Conservation (phyloP, 495 filamentous ascomycete species). For the Usnea hakonensis region DNA sequence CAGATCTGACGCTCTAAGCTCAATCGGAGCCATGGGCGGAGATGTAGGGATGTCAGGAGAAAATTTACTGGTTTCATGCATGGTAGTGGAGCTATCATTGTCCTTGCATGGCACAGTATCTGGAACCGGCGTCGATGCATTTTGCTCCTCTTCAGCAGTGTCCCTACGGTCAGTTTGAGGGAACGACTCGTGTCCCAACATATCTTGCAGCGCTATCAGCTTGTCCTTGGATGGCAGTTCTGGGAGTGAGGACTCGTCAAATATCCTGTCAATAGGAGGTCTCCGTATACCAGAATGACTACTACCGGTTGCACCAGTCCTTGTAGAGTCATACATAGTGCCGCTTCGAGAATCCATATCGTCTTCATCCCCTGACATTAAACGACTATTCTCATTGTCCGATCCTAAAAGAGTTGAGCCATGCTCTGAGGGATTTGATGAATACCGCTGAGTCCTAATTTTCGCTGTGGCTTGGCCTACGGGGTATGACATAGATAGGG, state of each 20-base stretch:
- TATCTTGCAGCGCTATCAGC: constrained; percentile 48
- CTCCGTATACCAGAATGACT: constrained; percentile 43
- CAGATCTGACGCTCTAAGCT: constrained; percentile 3
- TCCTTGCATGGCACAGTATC: constrained; percentile 19
- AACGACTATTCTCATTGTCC: constrained; percentile 67
- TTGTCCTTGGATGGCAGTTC: constrained; percentile 46
- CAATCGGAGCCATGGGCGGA: not conserved
- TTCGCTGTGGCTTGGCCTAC: constrained; percentile 10
- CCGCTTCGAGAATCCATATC: constrained; percentile 69
- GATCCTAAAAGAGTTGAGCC: constrained; percentile 78
- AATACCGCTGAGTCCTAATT: constrained; percentile 32
- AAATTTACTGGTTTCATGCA: not conserved
- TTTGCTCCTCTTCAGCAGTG: constrained; percentile 56
- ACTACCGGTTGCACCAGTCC: constrained; percentile 65
- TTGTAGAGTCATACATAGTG: constrained; percentile 83
- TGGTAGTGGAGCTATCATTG: constrained; percentile 17
- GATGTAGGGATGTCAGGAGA: constrained; percentile 1
- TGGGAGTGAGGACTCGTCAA: constrained; percentile 63
- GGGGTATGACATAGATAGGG: constrained; percentile 16
- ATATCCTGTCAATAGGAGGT: constrained; percentile 74
- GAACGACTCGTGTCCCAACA: constrained; percentile 40
- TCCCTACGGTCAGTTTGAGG: constrained; percentile 30
- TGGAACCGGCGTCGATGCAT: constrained; percentile 48
- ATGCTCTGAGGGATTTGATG: constrained; percentile 55
- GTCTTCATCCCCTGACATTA: constrained; percentile 72